These are phyloP conservation scores for Apophysomyces elegans DNA, from an alignment of 371 early-diverging fungal genomes.

Conservation along the genomic window DNA sequence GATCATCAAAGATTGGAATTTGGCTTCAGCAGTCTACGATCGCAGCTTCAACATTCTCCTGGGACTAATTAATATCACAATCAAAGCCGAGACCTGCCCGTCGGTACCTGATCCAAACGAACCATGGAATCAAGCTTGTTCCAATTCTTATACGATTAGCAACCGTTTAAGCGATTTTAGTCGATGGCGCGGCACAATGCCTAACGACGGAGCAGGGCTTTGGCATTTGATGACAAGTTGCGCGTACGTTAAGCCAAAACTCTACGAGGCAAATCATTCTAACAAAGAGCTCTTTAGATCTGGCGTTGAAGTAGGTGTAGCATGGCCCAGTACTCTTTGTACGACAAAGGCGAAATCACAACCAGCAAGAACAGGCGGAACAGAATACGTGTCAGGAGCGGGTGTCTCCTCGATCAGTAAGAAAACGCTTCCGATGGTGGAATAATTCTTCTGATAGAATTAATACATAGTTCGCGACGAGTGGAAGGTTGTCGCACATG, in stretches of 20 bases:
- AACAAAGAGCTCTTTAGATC: slow-evolving; percentile 37
- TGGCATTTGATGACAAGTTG: slow-evolving; percentile 97
- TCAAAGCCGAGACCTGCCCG: slow-evolving; percentile 70
- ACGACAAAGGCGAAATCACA: slow-evolving; percentile 51
- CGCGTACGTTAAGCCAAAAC: slow-evolving; percentile 45
- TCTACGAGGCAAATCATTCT: too few relatives aligned
- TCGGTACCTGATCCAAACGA: slow-evolving; percentile 30
- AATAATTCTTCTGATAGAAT: background rate
- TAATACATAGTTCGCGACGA: slow-evolving; percentile 66
- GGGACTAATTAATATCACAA: slow-evolving; percentile 83
- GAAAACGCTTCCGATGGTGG: slow-evolving; percentile 13
- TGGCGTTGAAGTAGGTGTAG: slow-evolving; percentile 90
- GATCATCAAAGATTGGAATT: slow-evolving; percentile 80
- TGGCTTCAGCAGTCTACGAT: slow-evolving; percentile 83
- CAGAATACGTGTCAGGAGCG: slow-evolving; percentile 76
- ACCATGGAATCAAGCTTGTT: slow-evolving; percentile 86
- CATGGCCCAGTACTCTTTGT: slow-evolving; percentile 87
- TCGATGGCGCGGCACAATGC: slow-evolving; percentile 77
- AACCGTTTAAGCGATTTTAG: slow-evolving; percentile 88
- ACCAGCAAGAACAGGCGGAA: slow-evolving; percentile 30
- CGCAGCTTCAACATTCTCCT: slow-evolving; percentile 85
- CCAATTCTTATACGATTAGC: slow-evolving; percentile 70
- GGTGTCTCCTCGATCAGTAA: slow-evolving; percentile 84
- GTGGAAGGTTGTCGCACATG: slow-evolving; percentile 97
- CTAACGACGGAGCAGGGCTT: slow-evolving; percentile 81